Evolutionary conservation across 2,329 filamentous ascomycete genomes (phyloP), one percentile per base, ranked within the genome.

Genomic region (Fusarium sp.): DNA sequence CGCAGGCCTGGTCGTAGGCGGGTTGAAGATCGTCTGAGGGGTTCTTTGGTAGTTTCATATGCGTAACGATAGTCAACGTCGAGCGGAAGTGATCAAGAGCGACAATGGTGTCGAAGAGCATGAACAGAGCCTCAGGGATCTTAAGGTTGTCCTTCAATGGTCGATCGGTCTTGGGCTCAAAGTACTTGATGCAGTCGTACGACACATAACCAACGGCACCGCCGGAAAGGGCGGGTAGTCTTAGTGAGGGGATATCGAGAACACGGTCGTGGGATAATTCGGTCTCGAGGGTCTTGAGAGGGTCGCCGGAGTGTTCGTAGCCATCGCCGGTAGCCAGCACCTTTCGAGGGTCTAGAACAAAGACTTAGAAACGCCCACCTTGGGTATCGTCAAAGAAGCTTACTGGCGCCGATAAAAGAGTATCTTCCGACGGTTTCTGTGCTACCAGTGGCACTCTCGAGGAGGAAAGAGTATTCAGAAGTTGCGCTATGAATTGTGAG

Each of bases 111-210:
- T 98, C 93, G 80, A 93, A 98, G 16, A 99, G 86, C 93, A 98
- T 98, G 80, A 99, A 98, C 30, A 98, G 85, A 63, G 93, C 94
- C 85, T 99, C 96, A 1, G 96, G 96, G 43, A 98, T 93, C 64
- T 91, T 84, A 23, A 98, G 86, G 30, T 97, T 87, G 80, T 99
- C 96, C 80, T 96, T 91, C 85, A 98, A 89, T 4, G 93, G 89
- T 51, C 94, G 88, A 27, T 90, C 90, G n/a, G 96, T 98, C 86
- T 94, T 97, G 66, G 96, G 96, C 85, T 99, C 96, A 74, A 99
- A 99, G 82, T 98, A 98, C 77, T 91, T 90, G 75, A 99, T 93
- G 80, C 96, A 99, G 79, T 99, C 96, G 78, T 99, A 99, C 55
- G 94, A 94, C 8, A 98, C 93, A 79, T 98, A 99, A 63, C 96